Conservation (phyloP, 2,329 filamentous ascomycete genomes). For the Grosmannia huntii region DNA sequence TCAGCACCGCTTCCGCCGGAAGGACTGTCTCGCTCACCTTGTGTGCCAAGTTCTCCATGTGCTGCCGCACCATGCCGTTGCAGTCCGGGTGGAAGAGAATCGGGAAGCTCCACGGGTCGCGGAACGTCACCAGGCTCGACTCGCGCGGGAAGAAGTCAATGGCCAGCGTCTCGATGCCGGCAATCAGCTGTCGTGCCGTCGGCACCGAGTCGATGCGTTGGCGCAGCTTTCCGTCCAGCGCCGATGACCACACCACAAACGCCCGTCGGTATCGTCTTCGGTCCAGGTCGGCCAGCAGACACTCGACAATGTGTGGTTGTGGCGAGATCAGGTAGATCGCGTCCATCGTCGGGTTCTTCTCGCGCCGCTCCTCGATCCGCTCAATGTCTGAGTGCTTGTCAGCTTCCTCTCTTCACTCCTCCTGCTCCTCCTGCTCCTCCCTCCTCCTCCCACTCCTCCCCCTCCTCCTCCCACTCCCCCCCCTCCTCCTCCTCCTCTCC, state of each 20-base stretch:
- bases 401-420: neutral
- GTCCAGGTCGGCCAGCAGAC: conserved; percentile 84
- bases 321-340: conserved; percentile 87
- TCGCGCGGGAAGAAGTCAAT: conserved; percentile 86
- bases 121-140: conserved; percentile 80
- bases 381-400: conserved; percentile 60
- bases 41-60: conserved; percentile 76
- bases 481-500: neutral
- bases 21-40: conserved; percentile 58
- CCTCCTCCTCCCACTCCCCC: too few species aligned
- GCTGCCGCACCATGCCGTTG: conserved; percentile 67
- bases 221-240: conserved; percentile 57
- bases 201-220: conserved; percentile 62
- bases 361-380: conserved; percentile 75
- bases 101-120: conserved; percentile 93
- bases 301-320: conserved; percentile 79
- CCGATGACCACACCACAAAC: conserved; percentile 74
- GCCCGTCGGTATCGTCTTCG: conserved; percentile 65
- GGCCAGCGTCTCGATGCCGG: conserved; percentile 69
- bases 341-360: conserved; percentile 79
- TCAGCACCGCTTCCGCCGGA: neutral
- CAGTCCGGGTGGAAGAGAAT: conserved; percentile 83
- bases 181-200: conserved; percentile 58
- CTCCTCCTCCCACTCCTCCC: neutral
- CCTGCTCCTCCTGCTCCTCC: neutral